Conservation (phyloP, 2,329 filamentous ascomycete genomes). For the Microdochium nivale region DNA sequence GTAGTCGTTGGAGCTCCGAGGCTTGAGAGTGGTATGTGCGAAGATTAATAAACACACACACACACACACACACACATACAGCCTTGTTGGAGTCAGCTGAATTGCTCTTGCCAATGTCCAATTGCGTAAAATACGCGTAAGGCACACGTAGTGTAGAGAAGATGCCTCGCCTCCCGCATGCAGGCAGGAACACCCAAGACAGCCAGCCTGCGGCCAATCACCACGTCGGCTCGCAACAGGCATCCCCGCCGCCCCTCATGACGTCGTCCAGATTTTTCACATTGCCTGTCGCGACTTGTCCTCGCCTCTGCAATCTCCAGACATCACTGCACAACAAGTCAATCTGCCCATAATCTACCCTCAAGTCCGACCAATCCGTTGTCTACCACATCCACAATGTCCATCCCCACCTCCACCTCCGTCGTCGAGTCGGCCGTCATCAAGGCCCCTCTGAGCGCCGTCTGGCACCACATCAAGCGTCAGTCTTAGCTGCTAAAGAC, state of each 20-base stretch:
- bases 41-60: too few relatives aligned
- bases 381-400: conserved; percentile 20
- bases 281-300: neutral
- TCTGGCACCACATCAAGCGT: conserved; percentile 69
- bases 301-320: neutral
- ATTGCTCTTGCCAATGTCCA: too few relatives aligned
- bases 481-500: conserved; percentile 5
- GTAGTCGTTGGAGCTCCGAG: too few relatives aligned
- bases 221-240: neutral
- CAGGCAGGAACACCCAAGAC: neutral
- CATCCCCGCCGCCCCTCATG: neutral
- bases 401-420: conserved; percentile 58
- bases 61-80: too few relatives aligned
- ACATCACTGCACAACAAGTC: neutral
- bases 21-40: too few relatives aligned
- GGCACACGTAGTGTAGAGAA: too few relatives aligned
- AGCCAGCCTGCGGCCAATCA: neutral
- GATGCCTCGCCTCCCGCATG: neutral
- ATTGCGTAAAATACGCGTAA: too few relatives aligned
- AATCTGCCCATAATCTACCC: neutral
- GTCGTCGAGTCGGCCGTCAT: conserved; percentile 62
- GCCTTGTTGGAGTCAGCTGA: too few relatives aligned
- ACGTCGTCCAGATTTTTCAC: neutral
- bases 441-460: conserved; percentile 53
- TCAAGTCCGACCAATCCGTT: neutral